These are phyloP conservation scores for Fusarium nelsonii DNA, from an alignment of 2,329 filamentous ascomycete species.

Conservation along the genomic window DNA sequence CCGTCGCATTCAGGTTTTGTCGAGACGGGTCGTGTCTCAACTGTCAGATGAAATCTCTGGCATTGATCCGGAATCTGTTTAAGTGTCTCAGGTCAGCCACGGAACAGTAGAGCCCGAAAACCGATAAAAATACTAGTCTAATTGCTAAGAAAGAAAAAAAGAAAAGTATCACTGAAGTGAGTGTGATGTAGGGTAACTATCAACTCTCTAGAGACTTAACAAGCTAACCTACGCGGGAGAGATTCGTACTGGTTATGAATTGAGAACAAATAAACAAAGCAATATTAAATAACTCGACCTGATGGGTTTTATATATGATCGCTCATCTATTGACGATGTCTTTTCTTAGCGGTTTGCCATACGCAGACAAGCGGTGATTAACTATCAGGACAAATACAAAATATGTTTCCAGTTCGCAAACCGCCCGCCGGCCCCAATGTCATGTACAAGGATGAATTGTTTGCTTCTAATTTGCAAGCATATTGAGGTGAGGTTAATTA, in stretches of 20 bases:
- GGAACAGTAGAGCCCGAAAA: slow-evolving; percentile 10
- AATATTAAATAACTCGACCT: no score
- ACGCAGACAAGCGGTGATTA: no score
- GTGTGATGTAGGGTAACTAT: background rate
- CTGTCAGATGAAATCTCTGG: slow-evolving; percentile 5
- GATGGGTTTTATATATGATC: no score
- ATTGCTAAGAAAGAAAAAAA: background rate
- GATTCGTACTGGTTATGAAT: background rate
- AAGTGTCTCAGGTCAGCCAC: slow-evolving; percentile 24
- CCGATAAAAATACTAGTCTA: background rate
- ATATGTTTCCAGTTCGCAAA: no score
- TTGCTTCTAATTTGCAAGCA: background rate
- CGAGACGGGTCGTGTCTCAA: slow-evolving; percentile 19
- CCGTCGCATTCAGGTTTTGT: slow-evolving; percentile 6
- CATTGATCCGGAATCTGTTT: slow-evolving; percentile 12
- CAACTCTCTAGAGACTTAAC: fast-evolving
- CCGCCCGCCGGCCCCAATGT: fast-evolving
- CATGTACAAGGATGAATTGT: background rate
- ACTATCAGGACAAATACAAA: no score
- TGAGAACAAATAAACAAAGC: background rate
- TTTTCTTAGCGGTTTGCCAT: no score
- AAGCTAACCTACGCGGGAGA: background rate
- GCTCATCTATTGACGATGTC: no score
- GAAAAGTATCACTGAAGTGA: background rate
- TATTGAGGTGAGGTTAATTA: background rate